These are phyloP conservation scores for Coniochaeta sp. DNA, from an alignment of 2,329 filamentous ascomycete species.

Conservation along the genomic window DNA sequence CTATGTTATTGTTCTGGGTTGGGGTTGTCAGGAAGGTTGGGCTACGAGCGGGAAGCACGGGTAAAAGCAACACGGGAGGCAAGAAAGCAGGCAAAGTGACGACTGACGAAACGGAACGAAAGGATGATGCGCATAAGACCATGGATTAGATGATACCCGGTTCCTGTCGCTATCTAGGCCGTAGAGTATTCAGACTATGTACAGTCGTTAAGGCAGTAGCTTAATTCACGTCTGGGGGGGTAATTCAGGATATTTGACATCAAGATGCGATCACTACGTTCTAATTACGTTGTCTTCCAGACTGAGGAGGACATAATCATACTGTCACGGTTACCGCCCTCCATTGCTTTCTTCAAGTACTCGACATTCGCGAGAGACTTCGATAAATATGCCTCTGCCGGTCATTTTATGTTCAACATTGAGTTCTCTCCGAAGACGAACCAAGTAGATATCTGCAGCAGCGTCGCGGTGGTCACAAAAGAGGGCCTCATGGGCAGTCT, in stretches of 20 bases:
- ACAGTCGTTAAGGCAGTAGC: neutral
- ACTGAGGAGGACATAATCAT: too few species aligned
- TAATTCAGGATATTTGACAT: neutral
- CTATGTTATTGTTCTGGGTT: neutral
- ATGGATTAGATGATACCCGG: neutral
- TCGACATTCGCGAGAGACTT: too few species aligned
- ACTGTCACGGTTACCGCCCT: too few species aligned
- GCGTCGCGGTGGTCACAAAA: too few species aligned
- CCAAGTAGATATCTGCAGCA: too few species aligned
- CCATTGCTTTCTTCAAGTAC: too few species aligned
- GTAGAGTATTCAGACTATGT: neutral
- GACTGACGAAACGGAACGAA: neutral
- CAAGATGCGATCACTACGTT: too few species aligned
- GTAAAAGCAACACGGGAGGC: neutral
- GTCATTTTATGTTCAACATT: too few species aligned
- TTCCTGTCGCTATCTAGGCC: neutral
- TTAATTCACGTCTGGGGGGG: neutral
- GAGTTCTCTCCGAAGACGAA: too few species aligned
- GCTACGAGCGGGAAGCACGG: neutral
- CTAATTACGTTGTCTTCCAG: too few species aligned
- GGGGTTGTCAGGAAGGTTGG: neutral
- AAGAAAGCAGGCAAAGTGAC: neutral
- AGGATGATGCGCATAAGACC: neutral
- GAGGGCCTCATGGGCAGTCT: too few species aligned
- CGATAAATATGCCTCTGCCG: too few species aligned